Evolutionary conservation across 805 yeast genomes (phyloP), one percentile per base, ranked within the genome.

Genomic region (Lipomyces sp.): DNA sequence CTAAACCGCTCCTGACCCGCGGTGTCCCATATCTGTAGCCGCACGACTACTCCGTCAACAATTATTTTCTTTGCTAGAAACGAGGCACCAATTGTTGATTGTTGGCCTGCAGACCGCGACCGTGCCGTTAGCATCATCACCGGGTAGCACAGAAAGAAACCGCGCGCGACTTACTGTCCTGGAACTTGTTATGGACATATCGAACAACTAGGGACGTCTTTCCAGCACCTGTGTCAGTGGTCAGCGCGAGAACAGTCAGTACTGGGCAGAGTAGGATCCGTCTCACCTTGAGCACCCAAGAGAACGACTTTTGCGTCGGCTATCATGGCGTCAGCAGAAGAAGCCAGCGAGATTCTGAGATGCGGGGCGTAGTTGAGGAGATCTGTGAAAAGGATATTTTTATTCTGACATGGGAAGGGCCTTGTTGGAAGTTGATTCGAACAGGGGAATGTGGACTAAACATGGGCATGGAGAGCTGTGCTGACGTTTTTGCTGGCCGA

Each of bases 1-100:
- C 97, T 86, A 81, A 92, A 92, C 75, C 97, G 84, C 78, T 92
- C 97, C 80, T 92, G 97, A n/a, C 97, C 97, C 0, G 97, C 97
- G 53, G 97, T 92, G 77, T 92, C 97, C 97, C 97, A 87, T 8
- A 87, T 82, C 75, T 87, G 91, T 50, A 87, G 77, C 53, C 79
- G 70, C 39, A 76, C 76, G 32, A 72, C 71, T 56, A 70, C 73
- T 57, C 74, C 78, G 67, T 75, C 77, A n/a, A 76, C 71, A 56
- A 67, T 64, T 55, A 76, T 76, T 63, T 75, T 75, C 60, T 76
- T 76, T 50, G 78, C 78, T 66, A 75, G 70, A 57, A 76, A 76
- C 42, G 77, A 75, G 33, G 79, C 79, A 42, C 79, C 79, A 29
- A 76, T 76, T 53, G 79, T 76, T 10, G 78, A 74, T 4, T 77